A percentile compares a stretch with the other conserved stretches of the same genome.
Conservation (phyloP, 768 basidiomycete species). For the Phylloporus sp. region DNA sequence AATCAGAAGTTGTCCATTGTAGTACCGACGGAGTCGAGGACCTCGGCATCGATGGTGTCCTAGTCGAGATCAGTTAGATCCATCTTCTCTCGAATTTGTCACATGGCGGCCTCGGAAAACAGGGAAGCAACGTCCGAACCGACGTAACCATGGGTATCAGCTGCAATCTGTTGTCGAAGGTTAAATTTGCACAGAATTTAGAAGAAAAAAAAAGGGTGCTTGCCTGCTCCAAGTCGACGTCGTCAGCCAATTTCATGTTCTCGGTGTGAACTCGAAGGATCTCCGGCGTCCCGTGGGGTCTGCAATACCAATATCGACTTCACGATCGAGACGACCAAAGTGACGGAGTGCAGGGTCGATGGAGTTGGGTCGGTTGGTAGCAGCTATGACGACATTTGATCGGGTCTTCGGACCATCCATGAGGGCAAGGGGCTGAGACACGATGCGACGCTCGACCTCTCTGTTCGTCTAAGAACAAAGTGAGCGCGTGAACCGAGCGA, state of each 20-base stretch:
- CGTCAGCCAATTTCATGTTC: conserved; percentile 98
- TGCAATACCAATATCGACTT: conserved; percentile 98
- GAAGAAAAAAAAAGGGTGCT: neutral
- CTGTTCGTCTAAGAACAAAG: conserved; percentile 74
- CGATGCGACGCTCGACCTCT: conserved; percentile 98
- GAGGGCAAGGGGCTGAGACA: conserved; percentile 89
- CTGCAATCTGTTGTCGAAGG: conserved; percentile 68
- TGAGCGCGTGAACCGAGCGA: conserved; percentile 4
- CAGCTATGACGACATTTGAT: conserved; percentile 97
- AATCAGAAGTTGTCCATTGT: conserved; percentile 99
- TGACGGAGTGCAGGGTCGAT: conserved; percentile 92
- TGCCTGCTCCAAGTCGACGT: conserved; percentile 95
- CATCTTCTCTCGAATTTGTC: conserved; percentile 99
- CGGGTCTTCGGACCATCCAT: conserved; percentile 99
- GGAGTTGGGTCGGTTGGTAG: conserved; percentile 96
- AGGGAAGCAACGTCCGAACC: conserved; percentile 97
- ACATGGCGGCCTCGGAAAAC: conserved; percentile 99
- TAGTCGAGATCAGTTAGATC: conserved; percentile 93
- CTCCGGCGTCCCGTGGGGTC: conserved; percentile 98
- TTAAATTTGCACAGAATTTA: conserved; percentile 2
- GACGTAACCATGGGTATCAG: conserved; percentile 99
- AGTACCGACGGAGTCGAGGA: conserved; percentile 96
- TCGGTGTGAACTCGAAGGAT: conserved; percentile 99
- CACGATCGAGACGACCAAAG: conserved; percentile 93
- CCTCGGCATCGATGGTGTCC: conserved; percentile 99